Evolutionary conservation across 2,329 filamentous ascomycete genomes (phyloP).

Genomic region (Fusarium scirpi): DNA sequence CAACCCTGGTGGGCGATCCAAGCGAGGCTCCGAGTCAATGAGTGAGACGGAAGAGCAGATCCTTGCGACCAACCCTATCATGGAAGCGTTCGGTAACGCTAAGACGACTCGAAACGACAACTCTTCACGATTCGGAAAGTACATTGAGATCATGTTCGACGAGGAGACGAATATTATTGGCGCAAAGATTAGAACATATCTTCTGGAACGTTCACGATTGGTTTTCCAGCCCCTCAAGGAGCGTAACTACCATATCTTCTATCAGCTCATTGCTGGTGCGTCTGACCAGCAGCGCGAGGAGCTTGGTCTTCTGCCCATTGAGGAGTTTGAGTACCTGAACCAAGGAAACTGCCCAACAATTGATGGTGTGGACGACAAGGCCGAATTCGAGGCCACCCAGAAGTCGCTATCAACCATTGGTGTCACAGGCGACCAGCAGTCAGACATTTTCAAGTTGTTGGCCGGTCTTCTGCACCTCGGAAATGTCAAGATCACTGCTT

Average conservation of each 20-base stretch:
- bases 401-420: conserved; percentile 90
- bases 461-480: conserved; percentile 93
- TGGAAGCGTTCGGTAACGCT: conserved; percentile 99
- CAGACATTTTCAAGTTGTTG: conserved; percentile 88
- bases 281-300: conserved; percentile 84
- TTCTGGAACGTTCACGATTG: conserved; percentile 92
- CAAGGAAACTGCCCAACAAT: conserved; percentile 93
- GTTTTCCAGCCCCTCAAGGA: conserved; percentile 98
- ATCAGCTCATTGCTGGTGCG: conserved; percentile 94
- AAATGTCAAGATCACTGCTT: conserved; percentile 95
- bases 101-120: conserved; percentile 99
- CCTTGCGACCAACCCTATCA: conserved; percentile 97
- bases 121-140: conserved; percentile 98
- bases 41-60: conserved; percentile 99
- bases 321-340: conserved; percentile 96
- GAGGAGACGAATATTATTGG: conserved; percentile 95
- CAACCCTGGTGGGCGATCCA: conserved; percentile 81
- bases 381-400: conserved; percentile 90
- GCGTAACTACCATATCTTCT: conserved; percentile 99
- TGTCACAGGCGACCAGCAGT: conserved; percentile 78
- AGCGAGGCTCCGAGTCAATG: conserved; percentile 83
- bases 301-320: conserved; percentile 81
- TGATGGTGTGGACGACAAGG: conserved; percentile 94
- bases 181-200: conserved; percentile 95
- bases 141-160: conserved; percentile 99